Percentiles rank a stretch among this genome's conserved stretches.
These are phyloP conservation scores for Gnaphalium uliginosum DNA, from an alignment of 129 eudicot genomes.

Conservation along the genomic window DNA sequence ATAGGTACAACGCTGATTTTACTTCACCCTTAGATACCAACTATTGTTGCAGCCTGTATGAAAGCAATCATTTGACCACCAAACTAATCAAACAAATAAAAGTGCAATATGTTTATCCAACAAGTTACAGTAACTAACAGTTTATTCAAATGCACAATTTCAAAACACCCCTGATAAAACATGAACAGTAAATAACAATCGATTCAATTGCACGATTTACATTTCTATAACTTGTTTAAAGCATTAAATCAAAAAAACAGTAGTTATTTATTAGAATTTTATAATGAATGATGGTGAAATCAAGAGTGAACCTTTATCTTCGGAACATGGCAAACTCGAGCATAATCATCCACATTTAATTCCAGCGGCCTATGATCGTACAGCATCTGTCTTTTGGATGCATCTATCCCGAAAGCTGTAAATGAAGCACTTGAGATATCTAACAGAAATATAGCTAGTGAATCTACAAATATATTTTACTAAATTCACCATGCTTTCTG, in stretches of 20 bases:
- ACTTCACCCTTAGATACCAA: too few relatives aligned
- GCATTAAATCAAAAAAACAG: too few relatives aligned
- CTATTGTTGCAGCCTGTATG: too few relatives aligned
- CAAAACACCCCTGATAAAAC: too few relatives aligned
- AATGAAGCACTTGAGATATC: constrained; percentile 1
- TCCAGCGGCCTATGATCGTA: constrained; percentile 60
- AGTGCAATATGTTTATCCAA: too few relatives aligned
- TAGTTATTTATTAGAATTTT: too few relatives aligned
- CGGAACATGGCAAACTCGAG: constrained; percentile 54
- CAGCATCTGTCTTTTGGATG: constrained; percentile 30
- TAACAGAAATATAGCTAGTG: background rate
- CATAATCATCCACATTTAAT: constrained; percentile 57
- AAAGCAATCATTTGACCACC: too few relatives aligned
- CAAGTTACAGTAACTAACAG: too few relatives aligned
- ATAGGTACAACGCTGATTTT: too few relatives aligned
- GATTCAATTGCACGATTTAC: background rate
- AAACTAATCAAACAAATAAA: too few relatives aligned
- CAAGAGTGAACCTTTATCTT: constrained; percentile 44
- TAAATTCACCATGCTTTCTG: constrained; percentile 44
- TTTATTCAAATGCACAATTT: too few relatives aligned
- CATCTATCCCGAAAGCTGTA: constrained; percentile 23
- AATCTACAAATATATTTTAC: background rate
- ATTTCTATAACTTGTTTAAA: background rate
- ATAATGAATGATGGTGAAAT: background rate
- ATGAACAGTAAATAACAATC: too few relatives aligned